These are phyloP conservation scores for Pythium sp. DNA, from an alignment of 352 stramenopile species.

Conservation along the genomic window DNA sequence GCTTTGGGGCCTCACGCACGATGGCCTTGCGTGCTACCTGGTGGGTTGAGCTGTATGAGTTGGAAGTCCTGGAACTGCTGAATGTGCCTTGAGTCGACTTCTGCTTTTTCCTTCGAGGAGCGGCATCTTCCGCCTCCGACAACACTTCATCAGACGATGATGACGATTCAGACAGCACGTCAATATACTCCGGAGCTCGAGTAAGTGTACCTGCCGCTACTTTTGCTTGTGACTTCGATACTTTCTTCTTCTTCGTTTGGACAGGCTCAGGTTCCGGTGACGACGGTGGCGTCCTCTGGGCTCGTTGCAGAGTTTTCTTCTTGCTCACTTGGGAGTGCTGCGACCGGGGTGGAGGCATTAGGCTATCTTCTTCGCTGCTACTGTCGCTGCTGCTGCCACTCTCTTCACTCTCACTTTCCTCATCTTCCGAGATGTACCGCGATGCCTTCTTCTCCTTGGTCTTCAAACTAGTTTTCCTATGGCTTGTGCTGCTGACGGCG, in stretches of 20 bases:
- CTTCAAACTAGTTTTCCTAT: neutral
- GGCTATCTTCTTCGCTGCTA: neutral
- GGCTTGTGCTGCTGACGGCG: neutral
- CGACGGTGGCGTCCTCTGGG: neutral
- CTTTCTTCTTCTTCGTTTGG: neutral
- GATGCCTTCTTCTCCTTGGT: conserved; percentile 1
- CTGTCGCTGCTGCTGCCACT: neutral
- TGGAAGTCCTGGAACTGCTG: neutral
- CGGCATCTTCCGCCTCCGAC: neutral
- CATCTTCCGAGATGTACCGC: conserved; percentile 5
- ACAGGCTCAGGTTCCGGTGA: neutral
- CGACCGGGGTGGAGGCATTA: neutral
- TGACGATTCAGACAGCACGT: conserved; percentile 14
- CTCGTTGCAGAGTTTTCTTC: neutral
- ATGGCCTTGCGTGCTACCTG: conserved; percentile 1
- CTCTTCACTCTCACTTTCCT: neutral
- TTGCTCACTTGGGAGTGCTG: neutral
- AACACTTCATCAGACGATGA: neutral
- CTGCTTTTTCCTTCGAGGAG: conserved; percentile 5
- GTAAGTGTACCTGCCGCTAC: neutral
- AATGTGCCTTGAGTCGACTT: neutral
- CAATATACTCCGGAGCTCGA: neutral
- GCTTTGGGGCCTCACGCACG: neutral
- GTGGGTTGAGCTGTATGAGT: neutral
- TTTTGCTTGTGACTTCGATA: conserved; percentile 2